Evolutionary conservation across 352 stramenopile species (phyloP).

Genomic region (Pythium biforme): DNA sequence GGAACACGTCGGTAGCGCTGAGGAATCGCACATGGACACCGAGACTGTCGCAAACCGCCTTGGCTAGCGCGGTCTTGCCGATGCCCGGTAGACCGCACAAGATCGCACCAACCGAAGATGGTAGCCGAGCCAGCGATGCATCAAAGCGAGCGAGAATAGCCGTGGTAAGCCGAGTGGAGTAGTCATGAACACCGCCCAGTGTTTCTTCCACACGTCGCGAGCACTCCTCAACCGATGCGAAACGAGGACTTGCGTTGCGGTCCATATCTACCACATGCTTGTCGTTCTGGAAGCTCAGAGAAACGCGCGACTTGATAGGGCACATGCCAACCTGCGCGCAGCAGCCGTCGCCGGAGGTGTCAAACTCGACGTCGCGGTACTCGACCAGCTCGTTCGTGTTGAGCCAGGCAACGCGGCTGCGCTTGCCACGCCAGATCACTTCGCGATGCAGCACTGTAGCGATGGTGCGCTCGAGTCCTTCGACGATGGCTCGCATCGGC

Average conservation of each 20-base stretch:
- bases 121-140: not conserved
- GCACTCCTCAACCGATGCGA: slow-evolving; percentile 33
- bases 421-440: slow-evolving; percentile 41
- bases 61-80: slow-evolving; percentile 66
- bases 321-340: slow-evolving; percentile 34
- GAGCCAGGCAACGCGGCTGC: slow-evolving; percentile 43
- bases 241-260: not conserved
- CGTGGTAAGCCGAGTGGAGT: slow-evolving; percentile 37
- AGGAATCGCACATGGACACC: slow-evolving; percentile 47
- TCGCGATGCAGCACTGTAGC: slow-evolving; percentile 37
- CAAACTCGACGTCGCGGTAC: slow-evolving; percentile 26
- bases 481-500: slow-evolving; percentile 38
- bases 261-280: not conserved
- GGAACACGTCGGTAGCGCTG: slow-evolving; percentile 92
- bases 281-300: slow-evolving; percentile 32
- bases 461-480: slow-evolving; percentile 36
- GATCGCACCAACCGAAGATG: slow-evolving; percentile 46
- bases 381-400: slow-evolving; percentile 37
- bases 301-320: slow-evolving; percentile 26
- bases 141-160: slow-evolving; percentile 39
- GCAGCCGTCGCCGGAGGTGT: slow-evolving; percentile 33
- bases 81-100: slow-evolving; percentile 68
- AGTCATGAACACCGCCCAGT: slow-evolving; percentile 40
- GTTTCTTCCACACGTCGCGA: slow-evolving; percentile 31
- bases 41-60: slow-evolving; percentile 36